Evolutionary conservation across 805 yeast genomes (phyloP).

Genomic region (Torulaspora quercuum): DNA sequence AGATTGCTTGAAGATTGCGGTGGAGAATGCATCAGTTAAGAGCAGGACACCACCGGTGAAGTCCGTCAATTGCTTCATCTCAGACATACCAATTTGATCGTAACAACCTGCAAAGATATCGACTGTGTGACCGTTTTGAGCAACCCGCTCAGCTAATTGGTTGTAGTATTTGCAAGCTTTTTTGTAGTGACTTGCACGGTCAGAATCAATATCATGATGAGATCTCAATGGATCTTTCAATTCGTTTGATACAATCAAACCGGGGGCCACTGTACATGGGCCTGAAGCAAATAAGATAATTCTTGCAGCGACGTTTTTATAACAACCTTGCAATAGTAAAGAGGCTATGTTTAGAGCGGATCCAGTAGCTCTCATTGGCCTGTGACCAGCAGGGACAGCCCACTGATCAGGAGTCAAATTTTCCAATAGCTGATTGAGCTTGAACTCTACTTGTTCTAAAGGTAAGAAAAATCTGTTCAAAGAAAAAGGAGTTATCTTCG

Average conservation of each 20-base stretch:
- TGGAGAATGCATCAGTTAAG: conserved; percentile 88
- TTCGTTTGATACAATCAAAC: conserved; percentile 86
- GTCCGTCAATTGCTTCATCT: conserved; percentile 83
- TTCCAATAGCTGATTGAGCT: conserved; percentile 74
- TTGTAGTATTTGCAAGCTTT: conserved; percentile 83
- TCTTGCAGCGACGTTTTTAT: conserved; percentile 83
- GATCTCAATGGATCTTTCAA: conserved; percentile 96
- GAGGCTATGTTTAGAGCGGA: conserved; percentile 86
- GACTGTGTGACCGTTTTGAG: conserved; percentile 71
- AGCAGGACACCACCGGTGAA: conserved; percentile 87
- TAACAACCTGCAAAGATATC: conserved; percentile 94
- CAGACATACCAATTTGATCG: conserved; percentile 93
- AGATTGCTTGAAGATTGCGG: conserved; percentile 90
- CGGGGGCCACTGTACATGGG: conserved; percentile 92
- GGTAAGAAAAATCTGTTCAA: conserved; percentile 68
- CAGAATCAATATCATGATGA: conserved; percentile 93
- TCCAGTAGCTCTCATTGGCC: conserved; percentile 91
- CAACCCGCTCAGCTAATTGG: conserved; percentile 64
- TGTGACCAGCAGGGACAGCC: conserved; percentile 78
- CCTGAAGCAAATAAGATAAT: conserved; percentile 90
- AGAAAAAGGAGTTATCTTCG: conserved; percentile 41
- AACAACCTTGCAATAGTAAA: conserved; percentile 73
- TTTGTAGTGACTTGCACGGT: conserved; percentile 79
- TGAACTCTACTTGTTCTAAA: conserved; percentile 74
- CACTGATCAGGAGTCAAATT: conserved; percentile 78